These are phyloP conservation scores for Suillus cothurnatus DNA, from an alignment of 768 basidiomycete genomes.

Conservation along the genomic window DNA sequence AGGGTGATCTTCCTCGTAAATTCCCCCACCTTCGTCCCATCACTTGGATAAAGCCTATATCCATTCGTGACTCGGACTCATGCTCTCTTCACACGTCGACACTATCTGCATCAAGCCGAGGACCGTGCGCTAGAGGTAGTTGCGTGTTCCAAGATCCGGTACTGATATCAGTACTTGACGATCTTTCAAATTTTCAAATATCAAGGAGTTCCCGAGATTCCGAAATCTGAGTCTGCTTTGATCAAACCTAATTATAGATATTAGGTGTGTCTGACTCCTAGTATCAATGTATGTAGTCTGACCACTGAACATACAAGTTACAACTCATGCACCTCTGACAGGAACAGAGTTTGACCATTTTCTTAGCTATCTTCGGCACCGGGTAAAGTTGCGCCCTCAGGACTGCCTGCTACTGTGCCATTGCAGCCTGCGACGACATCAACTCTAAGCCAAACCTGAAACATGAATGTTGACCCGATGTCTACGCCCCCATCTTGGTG, in stretches of 20 bases:
- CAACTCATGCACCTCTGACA: no score
- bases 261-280: background rate
- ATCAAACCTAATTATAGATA: background rate
- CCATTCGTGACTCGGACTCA: conserved; percentile 63
- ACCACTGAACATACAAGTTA: no score
- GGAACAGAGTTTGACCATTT: background rate
- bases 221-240: background rate
- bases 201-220: no score
- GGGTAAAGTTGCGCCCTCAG: background rate
- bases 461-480: background rate
- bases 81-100: conserved; percentile 86
- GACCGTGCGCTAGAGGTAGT: conserved; percentile 58
- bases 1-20: conserved; percentile 39
- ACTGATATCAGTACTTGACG: background rate
- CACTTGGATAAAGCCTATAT: conserved; percentile 81
- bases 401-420: background rate
- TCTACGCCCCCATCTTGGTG: background rate
- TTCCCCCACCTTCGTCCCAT: conserved; percentile 80
- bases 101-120: conserved; percentile 73
- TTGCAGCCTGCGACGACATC: no score
- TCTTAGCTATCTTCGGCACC: background rate
- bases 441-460: background rate
- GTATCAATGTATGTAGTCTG: no score
- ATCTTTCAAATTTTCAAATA: background rate
- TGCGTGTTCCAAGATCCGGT: background rate